These are phyloP conservation scores for Acanthamoeba royreba DNA, from an alignment of 208 protist genomes.

Conservation along the genomic window DNA sequence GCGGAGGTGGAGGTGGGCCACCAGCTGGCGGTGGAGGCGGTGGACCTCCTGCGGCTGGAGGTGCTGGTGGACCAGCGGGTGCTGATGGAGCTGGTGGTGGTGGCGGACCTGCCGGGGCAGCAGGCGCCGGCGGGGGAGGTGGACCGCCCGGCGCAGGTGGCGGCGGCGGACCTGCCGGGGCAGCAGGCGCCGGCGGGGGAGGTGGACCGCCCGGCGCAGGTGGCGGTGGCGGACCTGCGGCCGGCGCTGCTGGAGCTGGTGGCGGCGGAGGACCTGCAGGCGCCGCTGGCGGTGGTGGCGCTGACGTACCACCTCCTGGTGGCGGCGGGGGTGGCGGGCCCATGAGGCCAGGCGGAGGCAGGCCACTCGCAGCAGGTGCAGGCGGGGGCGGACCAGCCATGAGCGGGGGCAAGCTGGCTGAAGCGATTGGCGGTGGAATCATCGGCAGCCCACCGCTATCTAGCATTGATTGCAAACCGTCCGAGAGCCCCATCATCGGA, in stretches of 20 bases:
- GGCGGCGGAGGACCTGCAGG: neutral
- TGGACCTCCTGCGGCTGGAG: neutral
- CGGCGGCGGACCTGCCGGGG: neutral
- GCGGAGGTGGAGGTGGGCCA: neutral
- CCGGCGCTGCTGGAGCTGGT: neutral
- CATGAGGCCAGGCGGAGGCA: no score
- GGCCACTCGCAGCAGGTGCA: no score
- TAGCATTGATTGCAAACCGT: no score
- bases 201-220: neutral
- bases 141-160: neutral
- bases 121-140: neutral
- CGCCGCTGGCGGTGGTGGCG: neutral
- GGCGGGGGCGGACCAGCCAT: no score
- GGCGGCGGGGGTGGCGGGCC: neutral
- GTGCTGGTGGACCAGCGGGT: neutral
- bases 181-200: neutral
- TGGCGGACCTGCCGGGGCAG: neutral
- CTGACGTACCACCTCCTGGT: neutral
- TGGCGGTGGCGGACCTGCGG: no score
- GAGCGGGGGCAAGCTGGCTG: no score
- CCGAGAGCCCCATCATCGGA: neutral
- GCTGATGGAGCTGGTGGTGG: neutral
- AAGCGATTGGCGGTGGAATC: no score
- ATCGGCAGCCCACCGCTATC: no score
- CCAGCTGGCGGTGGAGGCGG: neutral